phyloP scores from a whole-genome alignment of 225 moss, liverwort and hornwort species.

The Sphagnum tenellum region DNA sequence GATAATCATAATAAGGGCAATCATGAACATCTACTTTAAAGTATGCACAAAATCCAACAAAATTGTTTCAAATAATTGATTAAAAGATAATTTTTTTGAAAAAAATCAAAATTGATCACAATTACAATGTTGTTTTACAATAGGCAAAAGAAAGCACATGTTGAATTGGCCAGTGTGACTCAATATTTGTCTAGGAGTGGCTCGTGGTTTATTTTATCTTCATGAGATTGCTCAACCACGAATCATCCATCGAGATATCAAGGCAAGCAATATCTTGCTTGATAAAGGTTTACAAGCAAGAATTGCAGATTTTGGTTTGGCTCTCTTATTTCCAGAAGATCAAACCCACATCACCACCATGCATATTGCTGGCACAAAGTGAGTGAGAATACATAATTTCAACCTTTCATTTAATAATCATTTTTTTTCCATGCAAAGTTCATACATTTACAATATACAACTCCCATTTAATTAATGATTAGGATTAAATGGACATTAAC shows the following conservation, averaged over 20 bases:
- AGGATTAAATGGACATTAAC: too few relatives aligned
- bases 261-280: slow-evolving; percentile 15
- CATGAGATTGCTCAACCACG: slow-evolving; percentile 21
- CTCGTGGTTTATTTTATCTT: slow-evolving; percentile 16
- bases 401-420: background rate
- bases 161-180: slow-evolving; percentile 16
- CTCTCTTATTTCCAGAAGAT: slow-evolving; percentile 19
- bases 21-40: too few relatives aligned
- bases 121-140: too few relatives aligned
- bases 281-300: slow-evolving; percentile 21
- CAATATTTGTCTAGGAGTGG: slow-evolving; percentile 26
- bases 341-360: slow-evolving; percentile 11
- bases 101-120: too few relatives aligned
- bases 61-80: too few relatives aligned
- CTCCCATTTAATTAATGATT: too few relatives aligned
- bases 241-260: slow-evolving; percentile 17
- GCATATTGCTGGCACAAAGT: slow-evolving; percentile 17
- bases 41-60: too few relatives aligned
- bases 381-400: background rate
- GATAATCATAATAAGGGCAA: too few relatives aligned
- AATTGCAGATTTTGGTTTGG: slow-evolving; percentile 38
- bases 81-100: too few relatives aligned
- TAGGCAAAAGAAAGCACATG: too few relatives aligned
- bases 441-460: too few relatives aligned
- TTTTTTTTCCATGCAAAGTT: too few relatives aligned